Base-by-base conservation (phyloP, 441 rosid genomes). In the Arabidopsis lyrata region DNA sequence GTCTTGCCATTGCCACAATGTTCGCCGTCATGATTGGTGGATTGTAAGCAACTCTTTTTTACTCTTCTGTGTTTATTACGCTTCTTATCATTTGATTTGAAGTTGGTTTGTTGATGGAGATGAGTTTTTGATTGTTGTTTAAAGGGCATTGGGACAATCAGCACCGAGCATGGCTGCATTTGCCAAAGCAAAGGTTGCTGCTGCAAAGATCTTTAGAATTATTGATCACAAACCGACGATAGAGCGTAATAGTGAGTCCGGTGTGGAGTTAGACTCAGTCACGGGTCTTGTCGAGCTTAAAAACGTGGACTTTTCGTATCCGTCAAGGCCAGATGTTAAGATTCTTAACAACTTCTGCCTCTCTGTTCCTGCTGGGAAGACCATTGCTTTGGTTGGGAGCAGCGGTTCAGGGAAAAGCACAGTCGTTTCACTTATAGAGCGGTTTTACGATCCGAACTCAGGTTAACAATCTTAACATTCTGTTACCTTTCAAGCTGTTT, bases 361-460 rank as follows among this genome's bases (percentile, higher is more conserved):
- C 29, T 85, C 74, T 34, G 97, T 96, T 52, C 97, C 99, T 0
- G 94, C 99, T 2, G 99, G 98, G 24, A 96, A 90, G 79, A 96
- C 98, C 44, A 91, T 96, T 53, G 99, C 99, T 80, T 84, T 96
- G 83, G 99, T 93, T 5, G 99, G 99, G 42, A 93, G 98, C 82
- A 96, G 99, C 14, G 99, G 99, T 75, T 96, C 98, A 3, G 99
- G 99, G 11, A 96, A 96, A 84, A 96, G 99, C 81, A 96, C 99
- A 0, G 97, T 91, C 31, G 99, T 96, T n/a, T 88, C 99, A 14
- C 94, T 96, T 73, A 96, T 96, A 20, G 99, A 96, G 81, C 77
- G 99, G 84, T 96, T 96, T 77, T 96, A 96, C 36, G 97, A 93
- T 82, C 99, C 99, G 29, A 79, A 66, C 69, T 84, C 97, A 84